Percentiles rank a stretch among this genome's conserved stretches.
phyloP scores from a whole-genome alignment of 2,329 filamentous ascomycete genomes.

The Sporothrix protearum region DNA sequence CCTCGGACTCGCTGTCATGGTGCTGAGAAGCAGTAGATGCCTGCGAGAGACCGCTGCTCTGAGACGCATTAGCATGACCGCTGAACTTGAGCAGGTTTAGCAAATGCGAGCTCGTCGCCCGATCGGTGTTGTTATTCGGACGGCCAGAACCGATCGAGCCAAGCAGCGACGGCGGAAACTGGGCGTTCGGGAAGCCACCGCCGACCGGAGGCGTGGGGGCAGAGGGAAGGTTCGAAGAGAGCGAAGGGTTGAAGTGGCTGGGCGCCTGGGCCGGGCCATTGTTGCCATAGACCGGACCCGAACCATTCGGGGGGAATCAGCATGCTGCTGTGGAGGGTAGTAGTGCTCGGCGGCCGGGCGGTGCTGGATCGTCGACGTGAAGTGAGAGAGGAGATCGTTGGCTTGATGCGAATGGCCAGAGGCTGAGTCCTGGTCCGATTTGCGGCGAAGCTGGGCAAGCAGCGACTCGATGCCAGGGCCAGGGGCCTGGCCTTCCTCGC shows the following conservation, averaged over 20 bases:
- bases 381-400: constrained; percentile 36
- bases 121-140: constrained; percentile 29
- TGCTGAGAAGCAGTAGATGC: constrained; percentile 17
- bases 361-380: constrained; percentile 16
- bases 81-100: constrained; percentile 62
- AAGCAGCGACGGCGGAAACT: constrained; percentile 42
- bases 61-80: constrained; percentile 34
- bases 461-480: constrained; percentile 40
- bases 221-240: constrained; percentile 36
- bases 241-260: constrained; percentile 27
- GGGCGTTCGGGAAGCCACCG: constrained; percentile 39
- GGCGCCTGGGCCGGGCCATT: constrained; percentile 28
- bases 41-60: constrained; percentile 12
- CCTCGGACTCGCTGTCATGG: constrained; percentile 29
- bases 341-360: constrained; percentile 30
- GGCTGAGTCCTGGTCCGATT: constrained; percentile 32
- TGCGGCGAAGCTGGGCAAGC: constrained; percentile 41
- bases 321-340: constrained; percentile 30
- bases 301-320: constrained; percentile 32
- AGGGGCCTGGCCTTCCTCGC: constrained; percentile 30
- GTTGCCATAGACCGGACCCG: constrained; percentile 22
- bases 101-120: constrained; percentile 37
- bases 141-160: constrained; percentile 50
- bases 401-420: constrained; percentile 29
- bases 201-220: constrained; percentile 46